Conservation (phyloP, 768 basidiomycete species). For the Tulasnella sp. region DNA sequence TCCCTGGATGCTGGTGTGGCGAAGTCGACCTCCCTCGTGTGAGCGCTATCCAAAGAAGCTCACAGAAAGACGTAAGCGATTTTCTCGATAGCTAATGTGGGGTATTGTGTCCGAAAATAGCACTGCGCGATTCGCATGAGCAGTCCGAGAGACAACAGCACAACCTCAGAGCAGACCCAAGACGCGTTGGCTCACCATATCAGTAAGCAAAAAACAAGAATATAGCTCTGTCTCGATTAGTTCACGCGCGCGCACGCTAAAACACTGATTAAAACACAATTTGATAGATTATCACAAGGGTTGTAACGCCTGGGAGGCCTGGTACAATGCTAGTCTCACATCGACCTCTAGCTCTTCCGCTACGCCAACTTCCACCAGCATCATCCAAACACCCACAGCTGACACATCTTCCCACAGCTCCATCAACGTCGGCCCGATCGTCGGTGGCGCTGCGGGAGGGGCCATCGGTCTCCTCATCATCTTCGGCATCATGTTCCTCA, state of each 20-base stretch:
- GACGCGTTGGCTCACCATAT: neutral
- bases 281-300: constrained; percentile 10
- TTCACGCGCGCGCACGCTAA: no score
- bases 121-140: constrained; percentile 12
- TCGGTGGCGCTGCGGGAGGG: constrained; percentile 4
- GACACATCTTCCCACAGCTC: neutral
- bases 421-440: constrained; percentile 4
- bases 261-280: no score
- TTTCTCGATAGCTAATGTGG: neutral
- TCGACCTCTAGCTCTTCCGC: constrained; percentile 2
- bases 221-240: no score
- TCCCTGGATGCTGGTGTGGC: constrained; percentile 14
- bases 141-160: constrained; percentile 15
- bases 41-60: neutral
- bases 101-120: neutral
- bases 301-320: neutral
- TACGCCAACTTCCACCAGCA: neutral
- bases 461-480: neutral
- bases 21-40: constrained; percentile 8
- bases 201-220: no score
- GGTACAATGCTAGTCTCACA: constrained; percentile 1
- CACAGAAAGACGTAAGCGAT: no score
- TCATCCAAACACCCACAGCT: neutral
- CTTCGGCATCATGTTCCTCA: neutral
- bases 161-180: constrained; percentile 12